Evolutionary conservation across 2,329 filamentous ascomycete species (phyloP), one percentile per base, ranked within the genome.

Genomic region (Aspergillus cejpii): DNA sequence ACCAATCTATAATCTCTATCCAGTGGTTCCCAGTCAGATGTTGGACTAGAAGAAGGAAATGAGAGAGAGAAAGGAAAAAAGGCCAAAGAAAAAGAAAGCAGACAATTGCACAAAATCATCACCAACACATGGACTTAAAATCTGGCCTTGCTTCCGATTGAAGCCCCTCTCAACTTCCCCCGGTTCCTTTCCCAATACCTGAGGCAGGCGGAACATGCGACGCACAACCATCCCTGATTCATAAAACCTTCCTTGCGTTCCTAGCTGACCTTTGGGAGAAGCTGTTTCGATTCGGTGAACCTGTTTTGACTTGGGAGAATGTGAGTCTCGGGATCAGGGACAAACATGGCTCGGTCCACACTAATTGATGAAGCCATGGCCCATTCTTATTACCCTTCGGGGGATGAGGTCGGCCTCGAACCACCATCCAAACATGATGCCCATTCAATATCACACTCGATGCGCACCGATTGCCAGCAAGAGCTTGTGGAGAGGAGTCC

Each of bases 91-190:
- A 43, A 47, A 50, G 37, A 49, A 33, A 44, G 37, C 46, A 51
- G 44, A 49, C 52, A 56, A 58, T 58, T 55, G 58, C 45, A 12
- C 29, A 48, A 47, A 51, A 55, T 59, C 51, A 50, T 52, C 52
- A 53, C 52, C 48, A 52, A 52, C 60, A 59, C 56, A 59, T 58
- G 57, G 55, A 43, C 52, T 62, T 62, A 62, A 31, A 63, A 62
- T 59, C 55, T 58, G 52, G 55, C 54, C 54, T 57, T 58, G 51
- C 51, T 45, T 59, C 57, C 57, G 52, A 57, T 54, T 51, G 57
- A 44, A 47, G 50, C 47, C 47, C 56, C 51, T 47, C 44, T 47
- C 46, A 51, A 51, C 47, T 52, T 53, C 49, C 42, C 28, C 54
- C 47, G 47, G 48, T 51, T 47, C 52, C 43, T 50, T 56, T 55